Conservation (phyloP, 805 yeast species). For the Zygosaccharomyces kombuchaensis region DNA sequence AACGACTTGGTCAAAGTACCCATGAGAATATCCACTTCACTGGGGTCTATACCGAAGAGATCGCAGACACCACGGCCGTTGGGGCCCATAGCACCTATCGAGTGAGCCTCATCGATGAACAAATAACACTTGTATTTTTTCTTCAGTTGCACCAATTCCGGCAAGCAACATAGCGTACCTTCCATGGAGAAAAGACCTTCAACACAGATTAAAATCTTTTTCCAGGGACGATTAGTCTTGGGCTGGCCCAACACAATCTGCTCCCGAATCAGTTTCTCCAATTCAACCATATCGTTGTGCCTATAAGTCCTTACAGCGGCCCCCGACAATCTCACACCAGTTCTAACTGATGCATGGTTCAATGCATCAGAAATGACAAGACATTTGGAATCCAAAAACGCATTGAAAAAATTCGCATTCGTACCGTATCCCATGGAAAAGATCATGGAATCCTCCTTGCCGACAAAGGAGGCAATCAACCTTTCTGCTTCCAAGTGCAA, state of each 20-base stretch:
- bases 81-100: slow-evolving; percentile 98
- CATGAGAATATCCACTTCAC: slow-evolving; percentile 81
- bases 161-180: slow-evolving; percentile 84
- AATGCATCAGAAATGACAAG: slow-evolving; percentile 90
- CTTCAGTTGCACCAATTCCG: slow-evolving; percentile 65
- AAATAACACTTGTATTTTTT: slow-evolving; percentile 83
- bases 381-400: slow-evolving; percentile 81
- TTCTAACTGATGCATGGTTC: slow-evolving; percentile 93
- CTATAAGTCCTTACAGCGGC: slow-evolving; percentile 88
- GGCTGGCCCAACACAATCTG: slow-evolving; percentile 93
- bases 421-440: slow-evolving; percentile 97
- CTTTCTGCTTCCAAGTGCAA: slow-evolving; percentile 71
- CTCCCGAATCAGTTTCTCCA: slow-evolving; percentile 75
- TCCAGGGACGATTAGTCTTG: slow-evolving; percentile 94
- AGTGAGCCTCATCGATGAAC: slow-evolving; percentile 96
- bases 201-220: slow-evolving; percentile 74
- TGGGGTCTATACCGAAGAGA: slow-evolving; percentile 76
- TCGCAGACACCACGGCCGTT: slow-evolving; percentile 93
- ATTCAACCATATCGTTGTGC: slow-evolving; percentile 81
- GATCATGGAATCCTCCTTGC: slow-evolving; percentile 81
- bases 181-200: slow-evolving; percentile 94
- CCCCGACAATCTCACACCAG: slow-evolving; percentile 89
- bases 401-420: slow-evolving; percentile 79
- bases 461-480: slow-evolving; percentile 78
- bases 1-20: slow-evolving; percentile 97